Evolutionary conservation across 768 basidiomycete genomes (phyloP).

Genomic region (Tulasnella sp.): DNA sequence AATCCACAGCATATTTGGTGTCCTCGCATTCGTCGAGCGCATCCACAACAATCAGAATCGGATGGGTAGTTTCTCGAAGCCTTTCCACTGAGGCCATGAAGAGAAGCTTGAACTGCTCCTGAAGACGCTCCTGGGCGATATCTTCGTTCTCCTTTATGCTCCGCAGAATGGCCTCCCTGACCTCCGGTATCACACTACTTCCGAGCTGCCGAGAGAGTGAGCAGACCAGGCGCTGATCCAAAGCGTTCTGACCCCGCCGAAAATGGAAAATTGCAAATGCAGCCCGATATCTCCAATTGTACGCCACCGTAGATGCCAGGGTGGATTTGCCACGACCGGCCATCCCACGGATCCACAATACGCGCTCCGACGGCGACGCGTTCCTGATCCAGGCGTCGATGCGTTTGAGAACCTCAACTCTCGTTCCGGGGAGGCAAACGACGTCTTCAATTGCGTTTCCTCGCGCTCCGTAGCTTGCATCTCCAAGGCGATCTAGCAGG

Average conservation of each 20-base stretch:
- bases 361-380: not conserved
- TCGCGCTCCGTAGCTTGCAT: not conserved
- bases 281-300: not conserved
- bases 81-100: not conserved
- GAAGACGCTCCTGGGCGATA: not conserved
- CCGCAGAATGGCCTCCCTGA: not conserved
- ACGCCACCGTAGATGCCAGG: not conserved
- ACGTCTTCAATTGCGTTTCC: not conserved
- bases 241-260: not conserved
- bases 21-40: not conserved
- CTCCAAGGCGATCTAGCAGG: not conserved
- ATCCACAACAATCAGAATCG: not conserved
- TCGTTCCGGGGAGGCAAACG: not conserved
- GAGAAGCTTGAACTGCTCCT: not conserved
- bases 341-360: not conserved
- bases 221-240: not conserved
- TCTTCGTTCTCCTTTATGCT: not conserved
- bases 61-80: not conserved
- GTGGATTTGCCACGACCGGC: not conserved
- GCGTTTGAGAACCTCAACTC: not conserved
- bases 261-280: not conserved
- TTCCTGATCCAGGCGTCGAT: not conserved
- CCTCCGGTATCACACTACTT: not conserved
- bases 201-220: not conserved
- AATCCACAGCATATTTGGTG: not conserved